Base-by-base conservation (phyloP, 805 yeast species). In the Priceomyces fermenticarens region DNA sequence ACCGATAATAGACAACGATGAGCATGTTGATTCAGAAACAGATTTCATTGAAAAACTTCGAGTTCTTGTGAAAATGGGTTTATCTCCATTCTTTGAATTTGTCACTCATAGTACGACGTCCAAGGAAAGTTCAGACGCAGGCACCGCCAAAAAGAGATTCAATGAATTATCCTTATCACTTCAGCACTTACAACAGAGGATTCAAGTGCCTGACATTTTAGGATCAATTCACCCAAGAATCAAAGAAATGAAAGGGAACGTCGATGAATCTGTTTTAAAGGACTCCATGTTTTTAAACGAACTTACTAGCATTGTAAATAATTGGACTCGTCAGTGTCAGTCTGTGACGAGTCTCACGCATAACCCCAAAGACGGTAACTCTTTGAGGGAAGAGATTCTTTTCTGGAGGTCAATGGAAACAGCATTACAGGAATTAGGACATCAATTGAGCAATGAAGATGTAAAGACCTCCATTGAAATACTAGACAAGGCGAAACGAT, bases 351-450 rank as follows among this genome's bases (percentile, higher is more conserved):
- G 66, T 16, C 52, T 82, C 16, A 58, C 73, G 10, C 75, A 80
- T 33, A 75, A 75, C 20, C 78, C 85, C 0, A 44, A 62, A 0
- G 80, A 75, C 20, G 88, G 86, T 2, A 62, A 78, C 0, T 64
- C 80, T 0, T 49, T 69, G 3, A 49, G 61, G 1, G 88, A 84
- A 31, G 97, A 90, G 52, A 69, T 85, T 3, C 77, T 73, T 35
- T 89, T 85, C 49, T 90, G 97, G 97, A 63, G 68, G 7, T 76
- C 88, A 0, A 70, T 86, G 67, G 91, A 86, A 51, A 54, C 61
- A 2, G 81, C 87, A 0, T 64, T 90, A 32, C 42, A 50, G 2
- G 64, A 80, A 1, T 70, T 86, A 0, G 75, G 77, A 39, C 66
- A 68, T 1, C 96, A 88, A 54, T 59, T 86, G 1, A 58, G 70